Conservation (phyloP, 164 flowering plant species). For the Stephania japonica region DNA sequence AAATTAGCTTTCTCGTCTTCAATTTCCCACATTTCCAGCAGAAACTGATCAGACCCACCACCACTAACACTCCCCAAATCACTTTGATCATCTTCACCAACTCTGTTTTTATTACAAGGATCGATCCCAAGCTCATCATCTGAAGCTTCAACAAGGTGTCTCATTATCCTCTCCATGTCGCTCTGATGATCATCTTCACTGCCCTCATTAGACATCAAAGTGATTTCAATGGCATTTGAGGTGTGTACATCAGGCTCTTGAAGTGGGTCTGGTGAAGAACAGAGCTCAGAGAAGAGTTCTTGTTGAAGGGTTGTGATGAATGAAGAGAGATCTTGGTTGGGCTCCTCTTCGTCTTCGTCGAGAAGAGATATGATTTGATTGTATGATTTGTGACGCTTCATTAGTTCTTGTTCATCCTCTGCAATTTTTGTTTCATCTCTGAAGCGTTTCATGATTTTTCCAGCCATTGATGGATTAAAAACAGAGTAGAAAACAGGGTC, state of each 20-base stretch:
- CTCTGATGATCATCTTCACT: not conserved
- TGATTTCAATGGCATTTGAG: not conserved
- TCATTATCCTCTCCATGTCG: slow-evolving; percentile 34
- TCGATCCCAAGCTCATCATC: slow-evolving; percentile 74
- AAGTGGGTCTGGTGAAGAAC: not conserved
- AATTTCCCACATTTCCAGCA: slow-evolving; percentile 36
- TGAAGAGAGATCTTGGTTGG: slow-evolving; percentile 34
- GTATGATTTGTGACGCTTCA: slow-evolving; percentile 33
- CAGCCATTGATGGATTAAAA: slow-evolving; percentile 24
- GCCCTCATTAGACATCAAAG: not conserved
- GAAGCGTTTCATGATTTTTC: slow-evolving; percentile 29
- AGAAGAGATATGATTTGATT: slow-evolving; percentile 39
- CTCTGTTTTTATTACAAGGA: slow-evolving; percentile 23
- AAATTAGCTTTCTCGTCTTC: slow-evolving; percentile 19
- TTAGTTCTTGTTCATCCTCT: slow-evolving; percentile 16
- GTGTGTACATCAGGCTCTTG: not conserved
- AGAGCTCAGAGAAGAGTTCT: slow-evolving; percentile 29
- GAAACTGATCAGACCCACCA: slow-evolving; percentile 1
- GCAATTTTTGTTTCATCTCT: slow-evolving; percentile 24
- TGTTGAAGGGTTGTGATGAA: slow-evolving; percentile 37
- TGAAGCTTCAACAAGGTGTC: slow-evolving; percentile 69
- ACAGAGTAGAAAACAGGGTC: not conserved
- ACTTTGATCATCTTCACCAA: slow-evolving; percentile 2
- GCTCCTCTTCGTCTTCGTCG: slow-evolving; percentile 42
- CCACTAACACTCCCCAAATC: not conserved